Evolutionary conservation across 1,284 basidiomycete genomes (phyloP).

Genomic region (Kwoniella shivajii): DNA sequence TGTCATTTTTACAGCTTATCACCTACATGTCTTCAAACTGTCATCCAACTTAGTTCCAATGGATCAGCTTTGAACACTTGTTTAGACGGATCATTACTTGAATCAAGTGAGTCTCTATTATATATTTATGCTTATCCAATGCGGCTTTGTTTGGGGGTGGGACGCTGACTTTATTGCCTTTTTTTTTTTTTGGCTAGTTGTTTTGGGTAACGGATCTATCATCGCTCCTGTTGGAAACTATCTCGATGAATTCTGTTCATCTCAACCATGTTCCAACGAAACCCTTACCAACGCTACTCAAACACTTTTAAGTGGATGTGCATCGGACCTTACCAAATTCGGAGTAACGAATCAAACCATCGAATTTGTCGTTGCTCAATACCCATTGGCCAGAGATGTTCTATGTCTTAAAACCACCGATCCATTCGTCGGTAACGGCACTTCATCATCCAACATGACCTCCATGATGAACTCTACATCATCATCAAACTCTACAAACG

Average conservation of each 20-base stretch:
- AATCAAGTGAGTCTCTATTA: constrained; percentile 6
- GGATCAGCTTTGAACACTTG: neutral
- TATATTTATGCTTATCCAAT: too few relatives aligned
- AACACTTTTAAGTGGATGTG: constrained; percentile 36
- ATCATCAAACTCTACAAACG: constrained; percentile 41
- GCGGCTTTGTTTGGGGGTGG: too few relatives aligned
- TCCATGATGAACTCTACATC: constrained; percentile 8
- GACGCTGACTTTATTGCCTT: neutral
- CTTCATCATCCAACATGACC: constrained; percentile 24
- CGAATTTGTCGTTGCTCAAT: constrained; percentile 27
- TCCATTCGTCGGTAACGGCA: constrained; percentile 12
- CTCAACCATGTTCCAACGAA: constrained; percentile 42
- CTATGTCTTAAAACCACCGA: constrained; percentile 42
- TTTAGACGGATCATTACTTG: neutral
- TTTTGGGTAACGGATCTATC: constrained; percentile 37
- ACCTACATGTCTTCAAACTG: neutral
- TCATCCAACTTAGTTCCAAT: neutral
- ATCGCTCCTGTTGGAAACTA: constrained; percentile 41
- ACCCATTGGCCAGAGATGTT: constrained; percentile 49
- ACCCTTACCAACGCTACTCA: constrained; percentile 37
- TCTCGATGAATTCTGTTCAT: constrained; percentile 39
- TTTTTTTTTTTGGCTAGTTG: constrained; percentile 13
- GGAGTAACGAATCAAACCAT: constrained; percentile 37
- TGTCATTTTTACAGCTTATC: neutral
- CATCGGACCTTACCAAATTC: constrained; percentile 33